These are phyloP conservation scores for Sclerotinia borealis DNA, from an alignment of 2,329 filamentous ascomycete species.

Conservation along the genomic window DNA sequence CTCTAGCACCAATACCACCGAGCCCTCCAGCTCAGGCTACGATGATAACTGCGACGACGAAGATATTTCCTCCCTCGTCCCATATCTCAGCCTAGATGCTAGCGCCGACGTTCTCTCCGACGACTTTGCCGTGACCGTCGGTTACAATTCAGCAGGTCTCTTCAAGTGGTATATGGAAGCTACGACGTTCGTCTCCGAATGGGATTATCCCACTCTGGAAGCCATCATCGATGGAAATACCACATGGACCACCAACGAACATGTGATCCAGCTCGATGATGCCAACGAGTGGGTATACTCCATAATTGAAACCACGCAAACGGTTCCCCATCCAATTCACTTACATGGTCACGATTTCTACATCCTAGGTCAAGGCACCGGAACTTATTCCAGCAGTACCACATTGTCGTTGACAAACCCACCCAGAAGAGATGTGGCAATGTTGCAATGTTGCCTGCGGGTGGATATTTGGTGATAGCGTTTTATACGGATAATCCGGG, in stretches of 20 bases:
- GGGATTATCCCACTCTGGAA: slow-evolving; percentile 39
- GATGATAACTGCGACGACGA: slow-evolving; percentile 30
- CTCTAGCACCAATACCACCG: slow-evolving; percentile 36
- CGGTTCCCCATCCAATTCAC: slow-evolving; percentile 36
- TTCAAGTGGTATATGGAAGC: slow-evolving; percentile 45
- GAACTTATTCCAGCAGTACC: slow-evolving; percentile 30
- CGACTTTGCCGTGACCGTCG: slow-evolving; percentile 20
- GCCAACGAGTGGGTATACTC: slow-evolving; percentile 29
- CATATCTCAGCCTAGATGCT: slow-evolving; percentile 21
- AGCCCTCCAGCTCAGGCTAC: slow-evolving; percentile 26
- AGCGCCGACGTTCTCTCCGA: slow-evolving; percentile 3
- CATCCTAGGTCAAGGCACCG: slow-evolving; percentile 40
- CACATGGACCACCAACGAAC: slow-evolving; percentile 19
- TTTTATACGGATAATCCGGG: slow-evolving; percentile 20
- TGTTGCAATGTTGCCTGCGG: slow-evolving; percentile 38
- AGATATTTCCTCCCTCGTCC: slow-evolving; percentile 24
- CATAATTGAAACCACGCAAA: slow-evolving; percentile 24
- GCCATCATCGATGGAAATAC: slow-evolving; percentile 29
- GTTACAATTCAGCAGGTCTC: slow-evolving; percentile 23
- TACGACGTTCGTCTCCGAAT: slow-evolving; percentile 42
- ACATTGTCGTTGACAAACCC: slow-evolving; percentile 35
- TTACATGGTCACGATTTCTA: slow-evolving; percentile 44
- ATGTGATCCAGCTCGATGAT: slow-evolving; percentile 25
- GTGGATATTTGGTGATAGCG: slow-evolving; percentile 19
- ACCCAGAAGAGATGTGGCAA: slow-evolving; percentile 43